phyloP scores from a whole-genome alignment of 495 filamentous ascomycete species.

The Trichocladium antarcticum region DNA sequence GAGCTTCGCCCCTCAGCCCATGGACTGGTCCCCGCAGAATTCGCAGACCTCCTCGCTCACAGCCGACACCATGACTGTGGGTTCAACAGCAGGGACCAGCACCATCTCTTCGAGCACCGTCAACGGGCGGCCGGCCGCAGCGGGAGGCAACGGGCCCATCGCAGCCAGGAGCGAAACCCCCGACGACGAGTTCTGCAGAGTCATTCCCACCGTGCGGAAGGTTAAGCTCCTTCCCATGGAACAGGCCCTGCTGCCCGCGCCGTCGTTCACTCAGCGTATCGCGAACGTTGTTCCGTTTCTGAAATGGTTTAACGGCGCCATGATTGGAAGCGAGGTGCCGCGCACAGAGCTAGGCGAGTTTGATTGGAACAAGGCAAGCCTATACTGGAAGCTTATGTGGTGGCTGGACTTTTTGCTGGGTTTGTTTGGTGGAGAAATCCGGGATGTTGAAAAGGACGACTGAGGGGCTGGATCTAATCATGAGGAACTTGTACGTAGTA shows the following conservation, averaged over 20 bases:
- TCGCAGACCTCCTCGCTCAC: slow-evolving; percentile 39
- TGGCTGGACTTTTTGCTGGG: slow-evolving; percentile 39
- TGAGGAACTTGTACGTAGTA: background rate
- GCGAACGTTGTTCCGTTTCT: slow-evolving; percentile 52
- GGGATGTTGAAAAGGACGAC: slow-evolving; percentile 42
- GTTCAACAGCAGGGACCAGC: slow-evolving; percentile 21
- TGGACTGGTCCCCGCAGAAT: slow-evolving; percentile 21
- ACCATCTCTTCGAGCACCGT: slow-evolving; percentile 54
- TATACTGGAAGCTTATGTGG: slow-evolving; percentile 61
- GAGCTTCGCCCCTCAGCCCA: slow-evolving; percentile 5
- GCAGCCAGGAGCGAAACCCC: background rate
- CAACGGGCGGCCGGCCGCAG: slow-evolving; percentile 17
- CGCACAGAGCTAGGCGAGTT: slow-evolving; percentile 69
- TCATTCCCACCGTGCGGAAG: slow-evolving; percentile 40
- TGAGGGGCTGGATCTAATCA: slow-evolving; percentile 4
- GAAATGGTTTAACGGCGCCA: slow-evolving; percentile 61
- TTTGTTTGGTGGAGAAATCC: slow-evolving; percentile 40
- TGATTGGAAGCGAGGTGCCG: slow-evolving; percentile 70
- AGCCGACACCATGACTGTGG: slow-evolving; percentile 37
- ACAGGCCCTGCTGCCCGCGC: slow-evolving; percentile 56
- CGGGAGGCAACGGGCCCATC: slow-evolving; percentile 3
- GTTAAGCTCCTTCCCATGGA: slow-evolving; percentile 42
- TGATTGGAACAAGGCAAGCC: slow-evolving; percentile 59
- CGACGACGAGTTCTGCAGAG: slow-evolving; percentile 27
- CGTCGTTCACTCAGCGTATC: slow-evolving; percentile 47